Conservation (phyloP, 2,329 filamentous ascomycete species). For the Exophiala sp. region DNA sequence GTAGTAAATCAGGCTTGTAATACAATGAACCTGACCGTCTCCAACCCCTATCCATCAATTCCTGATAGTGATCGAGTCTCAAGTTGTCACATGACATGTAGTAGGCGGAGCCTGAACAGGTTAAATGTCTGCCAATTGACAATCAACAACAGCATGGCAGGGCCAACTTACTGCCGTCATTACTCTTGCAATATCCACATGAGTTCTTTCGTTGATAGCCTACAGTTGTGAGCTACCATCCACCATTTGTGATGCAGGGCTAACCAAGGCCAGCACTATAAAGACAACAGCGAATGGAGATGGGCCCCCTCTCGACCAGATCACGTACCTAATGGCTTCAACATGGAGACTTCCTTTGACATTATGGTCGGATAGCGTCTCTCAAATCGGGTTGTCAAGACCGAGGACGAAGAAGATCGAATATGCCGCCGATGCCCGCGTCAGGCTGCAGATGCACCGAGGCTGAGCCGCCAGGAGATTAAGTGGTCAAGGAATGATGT, state of each 20-base stretch:
- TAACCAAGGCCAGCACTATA: background rate
- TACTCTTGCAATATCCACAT: slow-evolving; percentile 46
- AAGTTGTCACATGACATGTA: slow-evolving; percentile 43
- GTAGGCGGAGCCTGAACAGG: slow-evolving; percentile 39
- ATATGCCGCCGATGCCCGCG: background rate
- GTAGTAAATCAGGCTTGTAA: slow-evolving; percentile 54
- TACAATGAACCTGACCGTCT: slow-evolving; percentile 46
- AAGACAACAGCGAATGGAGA: background rate
- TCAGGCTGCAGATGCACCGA: background rate
- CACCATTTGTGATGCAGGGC: slow-evolving; percentile 6
- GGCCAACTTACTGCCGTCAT: slow-evolving; percentile 40
- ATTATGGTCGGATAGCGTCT: slow-evolving; percentile 27
- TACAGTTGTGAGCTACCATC: slow-evolving; percentile 25
- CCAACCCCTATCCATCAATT: slow-evolving; percentile 46
- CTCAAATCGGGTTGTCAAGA: background rate
- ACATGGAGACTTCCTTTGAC: slow-evolving; percentile 40
- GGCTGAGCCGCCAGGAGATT: background rate
- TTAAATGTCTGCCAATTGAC: slow-evolving; percentile 3
- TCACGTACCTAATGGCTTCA: slow-evolving; percentile 41
- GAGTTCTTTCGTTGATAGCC: slow-evolving; percentile 43
- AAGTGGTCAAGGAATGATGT: slow-evolving; percentile 8
- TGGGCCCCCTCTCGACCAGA: slow-evolving; percentile 1
- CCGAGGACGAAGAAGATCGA: slow-evolving; percentile 6
- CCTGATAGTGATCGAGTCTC: slow-evolving; percentile 43
- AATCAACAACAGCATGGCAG: slow-evolving; percentile 33